Base-by-base conservation (phyloP, 208 protist genomes). In the Phytomonas sp. region DNA sequence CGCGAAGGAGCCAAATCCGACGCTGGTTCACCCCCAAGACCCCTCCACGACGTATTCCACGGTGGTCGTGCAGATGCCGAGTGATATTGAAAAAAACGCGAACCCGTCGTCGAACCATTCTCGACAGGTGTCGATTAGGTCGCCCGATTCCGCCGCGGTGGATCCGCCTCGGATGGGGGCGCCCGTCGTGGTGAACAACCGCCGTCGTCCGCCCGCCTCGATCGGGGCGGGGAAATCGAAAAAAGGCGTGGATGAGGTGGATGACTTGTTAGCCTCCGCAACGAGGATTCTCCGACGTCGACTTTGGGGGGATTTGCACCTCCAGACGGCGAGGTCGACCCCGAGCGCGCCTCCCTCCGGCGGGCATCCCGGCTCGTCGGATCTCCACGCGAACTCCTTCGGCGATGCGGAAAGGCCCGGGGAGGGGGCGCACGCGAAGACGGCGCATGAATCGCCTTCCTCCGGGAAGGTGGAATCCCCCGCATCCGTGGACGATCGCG, bases 401-500 rank as follows among this genome's bases (percentile, higher is more conserved):
- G n/a, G n/a, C n/a, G n/a, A n/a, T n/a, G n/a, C n/a, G n/a, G n/a
- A n/a, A n/a, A n/a, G n/a, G n/a, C n/a, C n/a, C n/a, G n/a, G n/a
- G n/a, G 40, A 46, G 7, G 40, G 11, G 15, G 40, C 4, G 11
- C 40, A 20, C 15, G 40, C 40, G 7, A 0, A 46, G 40, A 17
- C 1, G 40, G 11, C 40, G 40, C 1, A 20, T 1, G 40, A 46
- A 20, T 15, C 11, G 15, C 40, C 40, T 8, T 23, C 15, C 40
- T 3, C 40, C 6, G 40, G 40, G 0, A 20, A 46, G 2, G 2
- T 20, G 1, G 40, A 20, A 8, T 1, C 11, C 11, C 1, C 67
- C 28, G 29, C 17, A 26, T 1, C 62, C 34, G 67, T 82, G 0
- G 85, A 91, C 68, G 85, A 91, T 63, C 79, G 85, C 56, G 82